These are phyloP conservation scores for Cokeromyces recurvatus DNA, from an alignment of 371 early-diverging fungal genomes.

Conservation along the genomic window DNA sequence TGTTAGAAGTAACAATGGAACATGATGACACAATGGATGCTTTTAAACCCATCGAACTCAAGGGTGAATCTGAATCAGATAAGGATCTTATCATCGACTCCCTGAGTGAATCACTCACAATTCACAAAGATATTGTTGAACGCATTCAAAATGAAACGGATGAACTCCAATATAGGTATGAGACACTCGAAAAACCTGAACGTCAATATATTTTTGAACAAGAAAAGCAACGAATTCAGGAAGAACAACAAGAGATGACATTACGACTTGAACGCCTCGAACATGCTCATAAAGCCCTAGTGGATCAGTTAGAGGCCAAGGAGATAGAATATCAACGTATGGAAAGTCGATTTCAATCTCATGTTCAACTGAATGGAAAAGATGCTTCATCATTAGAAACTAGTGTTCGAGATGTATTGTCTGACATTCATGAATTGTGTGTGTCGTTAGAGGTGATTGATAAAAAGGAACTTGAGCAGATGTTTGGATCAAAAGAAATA, in stretches of 20 bases:
- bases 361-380: conserved; percentile 21
- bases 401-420: too few species aligned
- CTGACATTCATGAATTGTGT: too few species aligned
- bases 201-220: conserved; percentile 1
- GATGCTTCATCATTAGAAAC: conserved; percentile 19
- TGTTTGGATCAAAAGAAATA: too few species aligned
- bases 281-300: conserved; percentile 8
- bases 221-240: background rate
- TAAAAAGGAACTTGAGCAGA: conserved; percentile 8
- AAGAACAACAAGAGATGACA: background rate
- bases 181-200: background rate
- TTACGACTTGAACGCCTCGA: conserved; percentile 6
- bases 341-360: conserved; percentile 32
- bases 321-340: conserved; percentile 27
- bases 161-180: conserved; percentile 14
- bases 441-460: background rate
- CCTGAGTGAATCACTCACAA: conserved; percentile 33
- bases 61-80: conserved; percentile 30
- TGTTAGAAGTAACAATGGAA: background rate
- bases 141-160: conserved; percentile 27
- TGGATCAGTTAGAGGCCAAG: conserved; percentile 21
- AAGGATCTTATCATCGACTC: conserved; percentile 37
- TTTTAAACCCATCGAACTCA: conserved; percentile 11
- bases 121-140: conserved; percentile 41
- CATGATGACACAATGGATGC: background rate